Conservation (phyloP, 2,329 filamentous ascomycete species). For the Escovopsis weberi region DNA sequence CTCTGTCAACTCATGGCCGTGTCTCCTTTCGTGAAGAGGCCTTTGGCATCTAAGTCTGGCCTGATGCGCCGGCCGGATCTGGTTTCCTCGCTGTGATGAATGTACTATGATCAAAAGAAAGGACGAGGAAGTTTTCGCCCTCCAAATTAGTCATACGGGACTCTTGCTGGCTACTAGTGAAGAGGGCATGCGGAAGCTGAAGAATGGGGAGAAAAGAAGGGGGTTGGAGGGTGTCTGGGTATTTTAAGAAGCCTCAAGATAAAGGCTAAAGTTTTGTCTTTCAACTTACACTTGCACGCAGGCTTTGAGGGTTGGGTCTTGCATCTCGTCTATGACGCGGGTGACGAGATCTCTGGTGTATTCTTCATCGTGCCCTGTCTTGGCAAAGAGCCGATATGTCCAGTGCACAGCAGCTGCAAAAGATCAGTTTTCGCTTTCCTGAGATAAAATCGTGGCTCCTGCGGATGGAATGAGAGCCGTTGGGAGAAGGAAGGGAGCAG, state of each 20-base stretch:
- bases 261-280: background rate
- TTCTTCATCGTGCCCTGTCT: conserved; percentile 18
- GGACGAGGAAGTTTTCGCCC: background rate
- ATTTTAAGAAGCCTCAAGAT: no score
- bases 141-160: no score
- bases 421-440: background rate
- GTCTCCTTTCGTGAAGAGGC: no score
- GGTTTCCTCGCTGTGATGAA: conserved; percentile 20
- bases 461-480: background rate
- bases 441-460: conserved; percentile 12
- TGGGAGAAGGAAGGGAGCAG: background rate
- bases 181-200: no score
- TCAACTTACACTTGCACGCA: conserved; percentile 18
- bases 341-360: conserved; percentile 17
- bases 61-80: background rate
- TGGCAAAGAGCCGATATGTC: conserved; percentile 18
- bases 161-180: conserved; percentile 3
- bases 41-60: background rate
- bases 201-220: no score
- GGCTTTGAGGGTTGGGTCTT: conserved; percentile 15
- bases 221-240: no score
- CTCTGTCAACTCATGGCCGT: no score
- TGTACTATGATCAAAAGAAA: conserved; percentile 8
- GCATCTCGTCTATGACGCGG: conserved; percentile 17
- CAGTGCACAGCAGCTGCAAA: conserved; percentile 1